Conservation (phyloP, 73 alveolate genomes). For the Tetrahymena malaccensis region DNA sequence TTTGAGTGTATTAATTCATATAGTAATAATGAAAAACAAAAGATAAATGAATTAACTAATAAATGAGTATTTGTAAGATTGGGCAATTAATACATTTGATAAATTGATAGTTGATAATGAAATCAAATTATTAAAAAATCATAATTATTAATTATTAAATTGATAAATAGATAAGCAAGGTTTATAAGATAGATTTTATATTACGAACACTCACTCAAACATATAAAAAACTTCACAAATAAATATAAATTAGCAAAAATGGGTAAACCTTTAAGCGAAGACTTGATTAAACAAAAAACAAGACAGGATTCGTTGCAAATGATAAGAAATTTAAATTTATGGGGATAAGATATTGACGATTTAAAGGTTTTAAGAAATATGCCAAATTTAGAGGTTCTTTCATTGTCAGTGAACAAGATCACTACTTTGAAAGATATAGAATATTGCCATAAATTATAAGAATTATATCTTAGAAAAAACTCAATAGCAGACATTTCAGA, state of each 20-base stretch:
- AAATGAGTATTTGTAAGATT: neutral
- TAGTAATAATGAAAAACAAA: no score
- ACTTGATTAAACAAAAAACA: slow-evolving; percentile 36
- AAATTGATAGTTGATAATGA: neutral
- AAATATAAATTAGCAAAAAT: neutral
- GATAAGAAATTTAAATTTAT: slow-evolving; percentile 81
- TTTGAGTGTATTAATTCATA: neutral
- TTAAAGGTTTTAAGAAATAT: slow-evolving; percentile 73
- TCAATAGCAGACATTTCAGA: slow-evolving; percentile 73
- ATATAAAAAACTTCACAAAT: neutral
- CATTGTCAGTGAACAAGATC: slow-evolving; percentile 85
- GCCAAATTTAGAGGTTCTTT: slow-evolving; percentile 87
- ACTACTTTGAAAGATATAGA: slow-evolving; percentile 71
- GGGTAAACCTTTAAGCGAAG: slow-evolving; percentile 55
- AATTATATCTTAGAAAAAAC: slow-evolving; percentile 91
- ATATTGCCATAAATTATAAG: slow-evolving; percentile 69
- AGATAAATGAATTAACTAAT: no score
- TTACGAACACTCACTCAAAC: neutral
- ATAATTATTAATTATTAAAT: no score
- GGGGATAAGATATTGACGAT: slow-evolving; percentile 89
- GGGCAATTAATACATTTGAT: neutral
- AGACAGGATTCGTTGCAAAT: slow-evolving; percentile 62
- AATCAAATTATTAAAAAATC: neutral
- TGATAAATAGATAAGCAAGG: neutral
- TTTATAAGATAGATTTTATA: neutral